Evolutionary conservation across 768 basidiomycete species (phyloP).

Genomic region (Cantharellus cinnabarinus): DNA sequence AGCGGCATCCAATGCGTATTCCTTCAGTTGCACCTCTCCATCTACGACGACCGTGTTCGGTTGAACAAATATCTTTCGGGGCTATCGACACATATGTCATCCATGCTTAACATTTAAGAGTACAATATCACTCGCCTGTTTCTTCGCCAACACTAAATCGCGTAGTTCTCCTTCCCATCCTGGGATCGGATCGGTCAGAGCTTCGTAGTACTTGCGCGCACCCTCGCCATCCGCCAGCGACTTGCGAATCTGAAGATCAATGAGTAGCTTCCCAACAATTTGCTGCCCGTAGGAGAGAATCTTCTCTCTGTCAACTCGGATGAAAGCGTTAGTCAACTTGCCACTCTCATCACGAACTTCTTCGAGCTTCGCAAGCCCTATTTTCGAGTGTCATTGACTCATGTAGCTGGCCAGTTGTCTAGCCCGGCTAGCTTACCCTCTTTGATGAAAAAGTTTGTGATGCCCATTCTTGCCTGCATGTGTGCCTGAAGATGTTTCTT

Average conservation of each 20-base stretch:
- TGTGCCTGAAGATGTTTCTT: conserved; percentile 77
- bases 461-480: conserved; percentile 68
- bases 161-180: conserved; percentile 61
- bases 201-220: conserved; percentile 59
- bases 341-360: conserved; percentile 40
- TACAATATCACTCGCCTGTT: conserved; percentile 30
- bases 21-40: conserved; percentile 52
- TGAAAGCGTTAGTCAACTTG: conserved; percentile 43
- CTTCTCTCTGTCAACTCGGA: conserved; percentile 51
- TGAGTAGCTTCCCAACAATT: conserved; percentile 49
- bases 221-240: conserved; percentile 69
- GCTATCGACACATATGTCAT: conserved; percentile 21
- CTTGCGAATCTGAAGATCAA: conserved; percentile 69
- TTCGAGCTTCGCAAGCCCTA: conserved; percentile 37
- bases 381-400: not conserved
- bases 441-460: conserved; percentile 57
- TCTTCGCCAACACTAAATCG: conserved; percentile 59
- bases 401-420: not conserved
- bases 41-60: conserved; percentile 53
- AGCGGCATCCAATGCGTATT: conserved; percentile 51
- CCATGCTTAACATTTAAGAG: not conserved
- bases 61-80: conserved; percentile 66
- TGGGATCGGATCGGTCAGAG: conserved; percentile 48
- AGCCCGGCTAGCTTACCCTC: conserved; percentile 22
- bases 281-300: conserved; percentile 44